Conservation (phyloP, 202 grass and related monocot genomes). For the Setaria viridis region DNA sequence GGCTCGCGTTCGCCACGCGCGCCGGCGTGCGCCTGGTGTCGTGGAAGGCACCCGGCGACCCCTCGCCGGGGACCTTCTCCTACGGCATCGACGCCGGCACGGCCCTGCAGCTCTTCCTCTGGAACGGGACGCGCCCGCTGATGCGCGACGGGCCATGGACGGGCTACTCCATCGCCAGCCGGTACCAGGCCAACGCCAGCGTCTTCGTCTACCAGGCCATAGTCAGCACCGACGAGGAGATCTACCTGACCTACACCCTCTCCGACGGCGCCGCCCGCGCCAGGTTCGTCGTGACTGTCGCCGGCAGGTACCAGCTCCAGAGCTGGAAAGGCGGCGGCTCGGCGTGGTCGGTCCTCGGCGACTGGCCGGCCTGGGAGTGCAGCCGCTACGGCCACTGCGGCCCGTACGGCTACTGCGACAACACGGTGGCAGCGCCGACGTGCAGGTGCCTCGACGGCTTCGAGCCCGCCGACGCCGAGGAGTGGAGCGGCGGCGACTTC, state of each 20-base stretch:
- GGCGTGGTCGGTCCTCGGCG: not conserved
- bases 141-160: conserved; percentile 59
- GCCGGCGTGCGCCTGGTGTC: conserved; percentile 36
- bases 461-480: not conserved
- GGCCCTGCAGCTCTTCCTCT: conserved; percentile 60
- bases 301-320: conserved; percentile 11
- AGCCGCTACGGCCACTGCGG: conserved; percentile 26
- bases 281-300: conserved; percentile 20
- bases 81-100: conserved; percentile 54
- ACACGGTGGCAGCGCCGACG: not conserved
- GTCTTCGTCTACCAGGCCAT: not conserved
- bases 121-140: conserved; percentile 55
- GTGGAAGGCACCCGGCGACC: conserved; percentile 54
- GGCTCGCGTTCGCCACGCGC: conserved; percentile 38
- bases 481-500: not conserved
- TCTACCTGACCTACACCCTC: conserved; percentile 24
- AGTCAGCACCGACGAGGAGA: conserved; percentile 35
- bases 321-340: not conserved
- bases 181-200: not conserved
- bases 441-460: conserved; percentile 26
- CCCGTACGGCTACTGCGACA: not conserved
- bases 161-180: conserved; percentile 3
- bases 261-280: conserved; percentile 26
- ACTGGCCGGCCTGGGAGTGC: not conserved
- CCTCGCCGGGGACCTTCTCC: conserved; percentile 51